Base-by-base conservation (phyloP, 805 yeast genomes). In the Candida schatavii region DNA sequence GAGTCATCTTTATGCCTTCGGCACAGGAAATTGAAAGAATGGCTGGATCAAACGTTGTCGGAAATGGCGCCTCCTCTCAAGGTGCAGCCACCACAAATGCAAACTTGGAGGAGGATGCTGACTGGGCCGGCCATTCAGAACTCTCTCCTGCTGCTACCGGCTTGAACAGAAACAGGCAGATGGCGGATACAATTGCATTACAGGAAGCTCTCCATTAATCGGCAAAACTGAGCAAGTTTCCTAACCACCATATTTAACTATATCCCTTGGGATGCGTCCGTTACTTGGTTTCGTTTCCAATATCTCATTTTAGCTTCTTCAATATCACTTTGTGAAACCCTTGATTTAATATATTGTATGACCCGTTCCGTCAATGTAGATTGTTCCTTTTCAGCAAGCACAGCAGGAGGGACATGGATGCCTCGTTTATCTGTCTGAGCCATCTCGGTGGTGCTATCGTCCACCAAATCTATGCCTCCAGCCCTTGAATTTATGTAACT, bases 1-100 rank as follows among this genome's bases (percentile, higher is more conserved):
- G 81, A 61, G 88, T 83, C 40, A 82, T 83, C 23, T 83, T 83
- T 60, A 83, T 83, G 88, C 88, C 89, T 5, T 66, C 72, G 14
- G 56, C 72, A 6, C 71, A 65, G 45, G 67, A 66, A 45, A 64
- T 70, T 39, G 75, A 70, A 51, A 58, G 52, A 43, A 57, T 68
- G 45, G 72, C 70, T 5, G 51, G 61, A 31, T 46, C 56, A 19
- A 58, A 52, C 39, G 42, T 54, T 29, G 45, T 43, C 17, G 22
- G 34, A 32, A 37, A 19, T 15, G 27, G 3, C 9, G 20, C 4
- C 7, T 20, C 20, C 9, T 38, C 22, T 13, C 27, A 23, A 11
- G n/a, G 32, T 29, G 35, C 32, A 31, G 29, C 34, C 4, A 39
- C 17, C 15, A 33, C 11, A 35, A 31, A 5, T 32, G 36, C 38